Evolutionary conservation across 352 stramenopile species (phyloP).

Genomic region (Phytophthora macrochlamydospora): DNA sequence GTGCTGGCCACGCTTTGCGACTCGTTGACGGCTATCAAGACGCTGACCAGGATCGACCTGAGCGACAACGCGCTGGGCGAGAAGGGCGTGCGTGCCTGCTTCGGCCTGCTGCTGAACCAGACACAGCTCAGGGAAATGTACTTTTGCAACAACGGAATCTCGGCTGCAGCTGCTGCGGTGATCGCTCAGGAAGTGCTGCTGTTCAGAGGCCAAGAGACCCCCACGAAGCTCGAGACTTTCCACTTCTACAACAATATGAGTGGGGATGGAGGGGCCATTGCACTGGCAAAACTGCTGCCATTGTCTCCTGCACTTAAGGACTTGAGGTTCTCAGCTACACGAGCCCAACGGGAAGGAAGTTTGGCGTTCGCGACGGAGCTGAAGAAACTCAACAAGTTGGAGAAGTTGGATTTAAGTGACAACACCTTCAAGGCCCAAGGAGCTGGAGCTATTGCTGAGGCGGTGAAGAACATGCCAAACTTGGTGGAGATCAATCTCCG

Average conservation of each 20-base stretch:
- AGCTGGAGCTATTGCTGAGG: slow-evolving; percentile 81
- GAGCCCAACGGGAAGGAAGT: slow-evolving; percentile 86
- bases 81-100: slow-evolving; percentile 93
- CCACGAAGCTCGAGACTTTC: slow-evolving; percentile 90
- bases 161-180: slow-evolving; percentile 83
- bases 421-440: slow-evolving; percentile 93
- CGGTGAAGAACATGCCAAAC: slow-evolving; percentile 68
- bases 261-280: slow-evolving; percentile 90
- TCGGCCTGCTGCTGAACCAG: slow-evolving; percentile 81
- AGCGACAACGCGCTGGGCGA: slow-evolving; percentile 96
- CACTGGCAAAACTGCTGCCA: slow-evolving; percentile 86
- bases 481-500: slow-evolving; percentile 91
- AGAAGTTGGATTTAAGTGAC: slow-evolving; percentile 93
- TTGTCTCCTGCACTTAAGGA: slow-evolving; percentile 87
- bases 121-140: slow-evolving; percentile 85
- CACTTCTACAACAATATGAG: slow-evolving; percentile 99
- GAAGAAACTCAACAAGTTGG: slow-evolving; percentile 63
- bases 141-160: slow-evolving; percentile 97
- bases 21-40: slow-evolving; percentile 70
- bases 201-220: slow-evolving; percentile 63
- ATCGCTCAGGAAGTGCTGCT: slow-evolving; percentile 90
- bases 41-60: slow-evolving; percentile 83
- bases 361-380: slow-evolving; percentile 88
- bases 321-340: slow-evolving; percentile 94
- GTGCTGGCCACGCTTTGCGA: slow-evolving; percentile 84